Evolutionary conservation across 768 basidiomycete species (phyloP), one percentile per base, ranked within the genome.

Genomic region (Mycena leptocephala): DNA sequence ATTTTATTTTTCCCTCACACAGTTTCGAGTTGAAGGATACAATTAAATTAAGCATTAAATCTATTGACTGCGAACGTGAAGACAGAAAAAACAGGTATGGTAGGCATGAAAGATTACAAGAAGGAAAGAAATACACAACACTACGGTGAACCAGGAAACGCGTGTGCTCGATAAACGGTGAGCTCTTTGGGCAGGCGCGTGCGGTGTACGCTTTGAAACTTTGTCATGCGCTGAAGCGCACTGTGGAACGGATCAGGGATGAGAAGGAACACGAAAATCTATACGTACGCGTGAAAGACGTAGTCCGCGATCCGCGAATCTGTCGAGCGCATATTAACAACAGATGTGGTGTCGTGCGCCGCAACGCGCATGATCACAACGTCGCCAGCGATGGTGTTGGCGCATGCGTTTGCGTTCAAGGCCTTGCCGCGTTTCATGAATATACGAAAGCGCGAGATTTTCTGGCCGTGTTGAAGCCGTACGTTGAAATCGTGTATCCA

Each of bases 111-210:
- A n/a, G n/a, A n/a, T n/a, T n/a, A n/a, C n/a, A 9, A 53, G 3
- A n/a, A 62, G 24, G 43, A 18, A 63, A 9, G 28, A 7, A 9
- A 24, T n/a, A n/a, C n/a, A 66, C 9, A 30, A 33, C 32, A 18
- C 64, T 68, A 68, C n/a, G 67, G 53, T 16, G 26, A 41, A 10
- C 67, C 53, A 35, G 66, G 67, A 56, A 68, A 68, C 26, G 67
- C 67, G 10, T 9, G 24, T 37, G 16, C 35, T 8, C 67, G 37
- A n/a, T 56, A 5, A 8, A 68, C 33, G 28, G 41, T n/a, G 53
- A 68, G 67, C 26, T 56, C 53, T 30, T 68, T 58, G 37, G 67
- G 35, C 37, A 11, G 67, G 6, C 53, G 67, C 24, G 55, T 68
- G 67, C 55, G 67, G 24, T 16, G 22, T 41, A 39, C 24, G 24